Percentiles rank a stretch among this genome's conserved stretches.
These are phyloP conservation scores for Blastobotrys apis DNA, from an alignment of 1,139 yeast genomes.

Conservation along the genomic window DNA sequence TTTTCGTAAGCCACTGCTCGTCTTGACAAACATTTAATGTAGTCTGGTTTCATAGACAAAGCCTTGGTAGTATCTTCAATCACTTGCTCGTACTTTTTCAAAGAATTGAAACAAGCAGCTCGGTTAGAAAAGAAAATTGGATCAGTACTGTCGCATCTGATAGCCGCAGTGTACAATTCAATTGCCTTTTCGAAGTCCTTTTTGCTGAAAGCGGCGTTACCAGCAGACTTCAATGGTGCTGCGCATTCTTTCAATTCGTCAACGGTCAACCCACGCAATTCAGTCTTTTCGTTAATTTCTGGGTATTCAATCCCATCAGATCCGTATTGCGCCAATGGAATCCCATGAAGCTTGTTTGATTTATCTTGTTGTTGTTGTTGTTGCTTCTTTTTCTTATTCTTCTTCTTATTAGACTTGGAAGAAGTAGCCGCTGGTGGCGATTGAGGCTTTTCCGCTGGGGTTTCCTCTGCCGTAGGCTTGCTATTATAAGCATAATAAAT, in stretches of 20 bases:
- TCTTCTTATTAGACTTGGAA: conserved; percentile 13
- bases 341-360: conserved; percentile 3
- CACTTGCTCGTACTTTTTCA: conserved; percentile 74
- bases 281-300: conserved; percentile 11
- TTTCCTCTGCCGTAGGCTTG: conserved; percentile 1
- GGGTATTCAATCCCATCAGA: conserved; percentile 15
- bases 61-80: conserved; percentile 86
- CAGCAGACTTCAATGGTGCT: conserved; percentile 77
- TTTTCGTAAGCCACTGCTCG: conserved; percentile 75
- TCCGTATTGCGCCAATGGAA: conserved; percentile 12
- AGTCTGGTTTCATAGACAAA: conserved; percentile 78
- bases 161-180: conserved; percentile 71
- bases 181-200: conserved; percentile 72
- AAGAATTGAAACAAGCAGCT: conserved; percentile 90
- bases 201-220: conserved; percentile 71
- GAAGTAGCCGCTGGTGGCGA: conserved; percentile 6
- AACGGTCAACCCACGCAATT: conserved; percentile 41
- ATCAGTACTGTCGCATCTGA: conserved; percentile 61
- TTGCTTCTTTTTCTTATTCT: conserved; percentile 16
- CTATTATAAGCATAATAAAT: conserved; percentile 13
- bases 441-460: conserved; percentile 3
- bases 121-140: conserved; percentile 90
- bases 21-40: conserved; percentile 79
- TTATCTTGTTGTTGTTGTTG: conserved; percentile 13
- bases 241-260: conserved; percentile 56